Evolutionary conservation across 805 yeast species (phyloP).

Genomic region (Yarrowia keelungensis): DNA sequence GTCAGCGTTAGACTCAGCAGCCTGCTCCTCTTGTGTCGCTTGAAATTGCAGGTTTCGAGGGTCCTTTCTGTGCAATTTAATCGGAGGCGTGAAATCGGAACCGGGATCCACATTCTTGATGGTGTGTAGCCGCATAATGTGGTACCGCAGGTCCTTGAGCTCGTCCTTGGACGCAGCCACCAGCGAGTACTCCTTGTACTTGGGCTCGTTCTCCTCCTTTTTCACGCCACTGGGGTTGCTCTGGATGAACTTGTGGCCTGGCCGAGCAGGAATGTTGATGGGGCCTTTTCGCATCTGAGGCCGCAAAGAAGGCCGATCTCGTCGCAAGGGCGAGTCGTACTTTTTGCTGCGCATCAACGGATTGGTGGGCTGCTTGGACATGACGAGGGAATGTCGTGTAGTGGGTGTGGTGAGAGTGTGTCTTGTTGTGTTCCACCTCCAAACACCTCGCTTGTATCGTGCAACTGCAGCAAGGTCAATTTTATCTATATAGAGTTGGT

Average conservation of each 20-base stretch:
- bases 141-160: conserved; percentile 73
- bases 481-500: not conserved
- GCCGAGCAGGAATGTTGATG: conserved; percentile 28
- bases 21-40: conserved; percentile 62
- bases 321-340: conserved; percentile 38
- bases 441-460: no score
- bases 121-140: conserved; percentile 80
- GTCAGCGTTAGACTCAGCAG: conserved; percentile 42
- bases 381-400: not conserved
- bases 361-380: conserved; percentile 34
- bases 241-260: conserved; percentile 23
- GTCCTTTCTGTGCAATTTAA: conserved; percentile 89
- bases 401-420: no score
- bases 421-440: no score
- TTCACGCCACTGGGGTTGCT: not conserved
- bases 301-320: conserved; percentile 36
- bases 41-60: conserved; percentile 91
- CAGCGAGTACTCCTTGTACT: conserved; percentile 49
- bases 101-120: conserved; percentile 74
- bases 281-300: conserved; percentile 21
- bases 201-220: conserved; percentile 28
- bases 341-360: conserved; percentile 35
- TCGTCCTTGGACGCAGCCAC: conserved; percentile 77
- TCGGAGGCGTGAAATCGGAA: conserved; percentile 76
- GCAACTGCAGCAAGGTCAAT: conserved; percentile 6